Base-by-base conservation (phyloP, 2,329 filamentous ascomycete genomes). In the Didymellaceae sp. region DNA sequence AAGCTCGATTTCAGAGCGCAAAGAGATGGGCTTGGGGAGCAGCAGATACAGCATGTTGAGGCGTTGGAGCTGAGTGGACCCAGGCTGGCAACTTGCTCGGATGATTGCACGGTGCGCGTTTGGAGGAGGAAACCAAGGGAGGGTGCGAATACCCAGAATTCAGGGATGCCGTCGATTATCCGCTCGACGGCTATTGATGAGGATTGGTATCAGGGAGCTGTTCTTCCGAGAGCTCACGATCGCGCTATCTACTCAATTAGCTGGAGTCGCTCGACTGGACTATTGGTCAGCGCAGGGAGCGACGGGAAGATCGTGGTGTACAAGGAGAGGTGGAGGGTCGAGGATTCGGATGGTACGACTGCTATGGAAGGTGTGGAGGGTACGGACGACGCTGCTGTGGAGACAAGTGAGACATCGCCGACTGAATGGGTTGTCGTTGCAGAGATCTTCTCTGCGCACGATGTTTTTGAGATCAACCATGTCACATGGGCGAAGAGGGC, bases 401-500 rank as follows among this genome's bases (percentile, higher is more conserved):
- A 50, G n/a, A 26, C 65, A 56, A 57, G 57, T 8, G 54, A 47
- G 11, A 17, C 45, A 8, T 41, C 55, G 2, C 40, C 67, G 34
- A 83, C 81, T 1, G 80, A 83, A 52, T 97, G 94, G 94, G 78
- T 80, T 6, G 74, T 93, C 3, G 67, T 96, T 13, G 84, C 85
- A 0, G 82, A 83, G n/a, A 68, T 89, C 1, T 80, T 87, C 38
- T 87, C 86, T 25, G 90, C 87, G 2, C 94, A 99, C 71, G 92
- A 91, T 1, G 90, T 95, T 2, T 97, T 93, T 67, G 94, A 99
- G 75, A 82, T 97, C 57, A 99, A 99, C 66, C 91, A 97, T 73
- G 82, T 94, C 39, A 86, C 84, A 2, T 99, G 94, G 94, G 91
- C 91, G 59, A 84, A 82, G 62, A 81, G 92, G 49, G 88, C 85